Conservation (phyloP, 208 protist species). For the Trypanosoma cruzi region DNA sequence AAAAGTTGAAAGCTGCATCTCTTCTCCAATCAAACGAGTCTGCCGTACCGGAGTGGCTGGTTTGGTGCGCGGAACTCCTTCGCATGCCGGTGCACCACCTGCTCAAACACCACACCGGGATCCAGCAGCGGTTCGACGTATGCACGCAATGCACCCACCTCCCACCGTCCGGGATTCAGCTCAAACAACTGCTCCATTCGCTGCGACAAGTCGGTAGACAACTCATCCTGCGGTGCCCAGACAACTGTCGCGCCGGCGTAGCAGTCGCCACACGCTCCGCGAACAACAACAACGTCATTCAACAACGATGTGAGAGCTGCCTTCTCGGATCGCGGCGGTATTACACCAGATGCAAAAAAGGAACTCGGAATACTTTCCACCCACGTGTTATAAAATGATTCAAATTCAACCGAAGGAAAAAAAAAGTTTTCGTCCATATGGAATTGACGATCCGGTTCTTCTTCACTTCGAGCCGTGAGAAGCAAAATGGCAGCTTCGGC, state of each 20-base stretch:
- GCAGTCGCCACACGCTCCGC: constrained; percentile 10
- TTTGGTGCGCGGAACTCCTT: constrained; percentile 70
- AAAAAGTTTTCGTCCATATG: not conserved
- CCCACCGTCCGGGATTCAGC: constrained; percentile 48
- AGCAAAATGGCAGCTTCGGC: constrained; percentile 42
- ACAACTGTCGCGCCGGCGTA: constrained; percentile 29
- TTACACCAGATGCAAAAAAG: constrained; percentile 30
- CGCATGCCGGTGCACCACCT: constrained; percentile 53
- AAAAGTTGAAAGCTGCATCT: not conserved
- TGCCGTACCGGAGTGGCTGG: constrained; percentile 53
- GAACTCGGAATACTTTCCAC: constrained; percentile 33
- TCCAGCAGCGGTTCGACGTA: constrained; percentile 64
- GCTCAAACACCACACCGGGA: constrained; percentile 47
- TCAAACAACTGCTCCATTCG: constrained; percentile 61
- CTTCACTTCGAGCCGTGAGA: not conserved
- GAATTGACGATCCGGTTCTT: not conserved
- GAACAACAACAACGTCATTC: constrained; percentile 35
- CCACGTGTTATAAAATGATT: constrained; percentile 39
- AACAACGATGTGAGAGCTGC: constrained; percentile 37
- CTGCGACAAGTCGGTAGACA: constrained; percentile 37
- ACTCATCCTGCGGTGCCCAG: constrained; percentile 49
- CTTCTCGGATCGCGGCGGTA: constrained; percentile 19
- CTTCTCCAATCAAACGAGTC: constrained; percentile 26
- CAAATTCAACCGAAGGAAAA: constrained; percentile 35
- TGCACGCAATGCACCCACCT: constrained; percentile 36